Evolutionary conservation across 177 flowering plant species (phyloP), one percentile per base, ranked within the genome.

Genomic region (Vitis hybrid): DNA sequence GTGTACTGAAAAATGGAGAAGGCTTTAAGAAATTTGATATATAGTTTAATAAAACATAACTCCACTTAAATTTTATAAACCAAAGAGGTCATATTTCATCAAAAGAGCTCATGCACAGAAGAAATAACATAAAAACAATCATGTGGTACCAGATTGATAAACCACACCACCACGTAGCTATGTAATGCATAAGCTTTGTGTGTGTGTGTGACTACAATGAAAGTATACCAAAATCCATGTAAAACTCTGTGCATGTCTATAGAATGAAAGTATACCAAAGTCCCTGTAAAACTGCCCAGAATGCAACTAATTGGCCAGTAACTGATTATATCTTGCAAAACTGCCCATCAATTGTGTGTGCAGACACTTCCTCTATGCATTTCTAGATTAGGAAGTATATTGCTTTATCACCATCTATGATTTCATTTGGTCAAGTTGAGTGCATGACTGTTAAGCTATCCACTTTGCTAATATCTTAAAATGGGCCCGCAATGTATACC

Each of bases 1-100:
- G 93, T 89, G 64, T 88, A 88, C 92, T 88, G 83, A 56, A 75
- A 73, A 71, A 61, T 3, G 11, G 23, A 52, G 65, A 39, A 1
- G 23, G 17, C 3, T 51, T 58, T 18, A 11, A 64, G 65, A 51
- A 72, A 19, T n/a, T 60, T 34, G 19, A 64, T 3, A 12, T 14
- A 60, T 18, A 48, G 3, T 59, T 3, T 23, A 15, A 39, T 48
- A 60, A 26, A 23, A 13, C 15, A 69, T 21, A 23, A 66, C 4
- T 39, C 13, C 9, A 15, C 14, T 50, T 17, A 17, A 51, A 23
- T 57, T 9, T 17, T 5, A 57, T 57, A 57, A 57, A 57, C 10
- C 11, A 8, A 54, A 50, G 9, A 21, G 26, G 21, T 19, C 67
- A 64, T 45, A 21, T 21, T 50, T 18, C 39, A 19, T 48, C 34